Conservation (phyloP, 768 basidiomycete species). For the Polyporus arcularius region DNA sequence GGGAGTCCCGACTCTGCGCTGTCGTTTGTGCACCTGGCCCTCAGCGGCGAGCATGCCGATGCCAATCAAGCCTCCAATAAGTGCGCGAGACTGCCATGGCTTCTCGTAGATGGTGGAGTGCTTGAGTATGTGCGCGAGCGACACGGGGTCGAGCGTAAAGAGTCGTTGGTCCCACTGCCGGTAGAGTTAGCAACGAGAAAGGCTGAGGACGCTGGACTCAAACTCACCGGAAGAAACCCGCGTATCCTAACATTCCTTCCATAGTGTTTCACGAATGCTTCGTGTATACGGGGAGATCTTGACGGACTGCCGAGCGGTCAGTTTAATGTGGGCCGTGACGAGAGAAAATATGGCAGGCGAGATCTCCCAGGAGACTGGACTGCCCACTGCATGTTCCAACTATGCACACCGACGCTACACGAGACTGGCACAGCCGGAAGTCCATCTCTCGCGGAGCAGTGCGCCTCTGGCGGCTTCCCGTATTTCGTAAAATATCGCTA, state of each 20-base stretch:
- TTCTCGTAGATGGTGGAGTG: conserved; percentile 78
- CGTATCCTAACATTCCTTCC: conserved; percentile 71
- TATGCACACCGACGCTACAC: too few species aligned
- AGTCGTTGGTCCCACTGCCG: conserved; percentile 77
- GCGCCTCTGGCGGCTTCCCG: too few species aligned
- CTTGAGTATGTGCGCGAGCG: conserved; percentile 73
- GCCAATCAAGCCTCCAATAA: conserved; percentile 80
- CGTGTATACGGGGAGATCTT: conserved; percentile 54
- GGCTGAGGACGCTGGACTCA: background rate
- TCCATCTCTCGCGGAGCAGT: too few species aligned
- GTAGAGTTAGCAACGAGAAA: background rate
- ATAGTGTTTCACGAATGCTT: conserved; percentile 54
- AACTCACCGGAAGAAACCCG: conserved; percentile 67
- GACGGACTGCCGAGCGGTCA: conserved; percentile 41
- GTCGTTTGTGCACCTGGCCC: conserved; percentile 76
- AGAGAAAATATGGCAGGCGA: too few species aligned
- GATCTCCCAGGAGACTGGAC: too few species aligned
- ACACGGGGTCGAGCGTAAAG: conserved; percentile 77
- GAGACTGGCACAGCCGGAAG: too few species aligned
- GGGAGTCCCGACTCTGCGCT: conserved; percentile 73
- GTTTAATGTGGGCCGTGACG: background rate
- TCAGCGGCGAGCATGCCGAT: conserved; percentile 82
- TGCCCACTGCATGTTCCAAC: too few species aligned
- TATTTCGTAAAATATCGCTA: too few species aligned
- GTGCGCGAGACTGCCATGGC: conserved; percentile 73